Percentiles rank a stretch among this genome's conserved stretches.
phyloP scores from a whole-genome alignment of 305 asterid species.

The Solanum hybrid region DNA sequence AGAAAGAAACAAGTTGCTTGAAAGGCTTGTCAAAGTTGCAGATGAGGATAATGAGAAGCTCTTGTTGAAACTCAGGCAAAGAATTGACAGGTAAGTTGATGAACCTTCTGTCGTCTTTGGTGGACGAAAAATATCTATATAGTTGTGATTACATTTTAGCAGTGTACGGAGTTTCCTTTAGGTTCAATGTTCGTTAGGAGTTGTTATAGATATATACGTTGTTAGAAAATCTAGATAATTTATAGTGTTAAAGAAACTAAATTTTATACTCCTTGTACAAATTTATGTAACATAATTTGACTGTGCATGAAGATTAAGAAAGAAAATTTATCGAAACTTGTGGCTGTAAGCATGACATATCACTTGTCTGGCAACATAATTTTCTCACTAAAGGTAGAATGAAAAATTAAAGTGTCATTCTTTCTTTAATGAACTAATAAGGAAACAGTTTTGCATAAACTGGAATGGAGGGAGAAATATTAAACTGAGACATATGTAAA shows the following conservation, averaged over 20 bases:
- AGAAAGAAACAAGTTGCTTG: conserved; percentile 9
- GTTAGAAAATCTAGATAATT: not conserved
- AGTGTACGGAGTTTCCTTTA: not conserved
- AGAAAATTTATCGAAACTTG: not conserved
- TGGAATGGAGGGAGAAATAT: not conserved
- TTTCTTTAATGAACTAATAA: not conserved
- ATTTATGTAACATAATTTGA: not conserved
- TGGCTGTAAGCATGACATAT: not conserved
- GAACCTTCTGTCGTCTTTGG: not conserved
- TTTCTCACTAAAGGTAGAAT: not conserved
- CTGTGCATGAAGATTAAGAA: not conserved
- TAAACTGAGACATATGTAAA: not conserved
- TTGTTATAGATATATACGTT: not conserved
- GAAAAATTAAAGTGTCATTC: not conserved
- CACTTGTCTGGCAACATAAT: not conserved
- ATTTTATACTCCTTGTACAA: not conserved
- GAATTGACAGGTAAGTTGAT: conserved; percentile 12
- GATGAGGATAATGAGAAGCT: conserved; percentile 14
- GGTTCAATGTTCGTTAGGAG: not conserved
- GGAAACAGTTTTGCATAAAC: not conserved
- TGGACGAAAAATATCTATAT: not conserved
- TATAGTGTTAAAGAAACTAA: not conserved
- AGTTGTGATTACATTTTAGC: too few relatives aligned
- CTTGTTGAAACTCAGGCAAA: conserved; percentile 6
- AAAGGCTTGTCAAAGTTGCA: conserved; percentile 5